Evolutionary conservation across 2,329 filamentous ascomycete species (phyloP), one percentile per base, ranked within the genome.

Genomic region (Bisporella sp.): DNA sequence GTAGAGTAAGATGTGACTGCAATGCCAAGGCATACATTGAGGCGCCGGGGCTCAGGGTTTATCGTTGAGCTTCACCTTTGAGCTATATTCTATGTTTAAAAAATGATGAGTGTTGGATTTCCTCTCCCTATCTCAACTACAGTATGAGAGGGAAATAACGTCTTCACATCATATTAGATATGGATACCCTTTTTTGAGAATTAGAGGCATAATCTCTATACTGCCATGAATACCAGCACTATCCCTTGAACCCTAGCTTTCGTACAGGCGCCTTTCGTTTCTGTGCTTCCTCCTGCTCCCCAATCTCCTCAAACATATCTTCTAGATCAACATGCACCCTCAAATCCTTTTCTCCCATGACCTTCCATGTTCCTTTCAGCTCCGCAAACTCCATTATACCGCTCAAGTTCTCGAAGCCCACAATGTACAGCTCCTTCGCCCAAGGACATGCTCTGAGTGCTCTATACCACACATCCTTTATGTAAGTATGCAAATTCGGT

Each of bases 291-390:
- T 53, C 52, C 31, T 50, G 4, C 33, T 56, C 54, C 6, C 45
- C 47, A 37, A 60, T 54, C 33, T 60, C 57, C 39, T 64, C 60
- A 46, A 64, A 59, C n/a, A 41, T 48, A 37, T 72, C 69, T 53
- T 76, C 73, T 31, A 81, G 62, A 59, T 81, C 72, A 47, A 78
- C 67, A 65, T 79, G 76, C 29, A 84, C 64, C 53, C 82, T 71
- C 54, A 84, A 54, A 58, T 81, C 81, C 65, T 82, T 82, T 66
- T 85, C 81, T 11, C 71, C 68, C 61, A 84, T 69, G 5, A 81
- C 72, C 54, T 75, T 71, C 62, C 77, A 79, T 12, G 82, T 63
- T 46, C 71, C 71, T 47, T 68, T 72, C 53, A 80, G 57, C 49
- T 84, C 78, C 31, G 68, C 69, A 13, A 69, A 59, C 2, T 35